A percentile compares a stretch with the other conserved stretches of the same genome.
phyloP scores from a whole-genome alignment of 108 stramenopile genomes.

The Epipyxis sp. region DNA sequence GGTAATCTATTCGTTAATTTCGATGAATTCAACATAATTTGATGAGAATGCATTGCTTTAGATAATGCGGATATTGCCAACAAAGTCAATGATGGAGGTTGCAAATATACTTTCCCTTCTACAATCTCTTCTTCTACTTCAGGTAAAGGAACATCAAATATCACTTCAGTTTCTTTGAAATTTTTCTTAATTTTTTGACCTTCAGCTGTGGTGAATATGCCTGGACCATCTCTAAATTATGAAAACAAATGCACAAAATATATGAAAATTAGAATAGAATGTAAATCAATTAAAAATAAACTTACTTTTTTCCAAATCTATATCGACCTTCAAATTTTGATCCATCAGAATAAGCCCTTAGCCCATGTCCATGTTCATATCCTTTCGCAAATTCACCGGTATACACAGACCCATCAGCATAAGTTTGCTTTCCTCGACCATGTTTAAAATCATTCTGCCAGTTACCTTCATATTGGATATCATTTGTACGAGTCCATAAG shows the following conservation, averaged over 20 bases:
- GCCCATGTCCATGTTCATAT: constrained; percentile 30
- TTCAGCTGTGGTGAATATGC: not conserved
- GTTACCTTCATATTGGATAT: constrained; percentile 18
- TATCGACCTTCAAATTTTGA: constrained; percentile 8
- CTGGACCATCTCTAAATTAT: constrained; percentile 27
- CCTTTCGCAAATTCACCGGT: constrained; percentile 25
- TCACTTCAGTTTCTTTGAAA: not conserved
- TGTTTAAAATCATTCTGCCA: constrained; percentile 20
- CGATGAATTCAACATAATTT: not conserved
- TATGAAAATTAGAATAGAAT: too few relatives aligned
- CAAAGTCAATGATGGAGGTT: not conserved
- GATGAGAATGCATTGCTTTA: not conserved
- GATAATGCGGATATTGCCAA: not conserved
- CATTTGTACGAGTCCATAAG: not conserved
- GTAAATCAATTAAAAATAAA: too few relatives aligned
- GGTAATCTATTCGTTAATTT: not conserved
- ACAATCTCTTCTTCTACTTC: not conserved
- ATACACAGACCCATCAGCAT: constrained; percentile 4
- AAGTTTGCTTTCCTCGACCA: not conserved
- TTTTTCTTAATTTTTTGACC: not conserved
- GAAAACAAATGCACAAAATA: too few relatives aligned
- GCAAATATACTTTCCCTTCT: not conserved
- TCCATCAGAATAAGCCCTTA: not conserved
- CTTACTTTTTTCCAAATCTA: constrained; percentile 21
- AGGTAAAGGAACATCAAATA: not conserved